These are phyloP conservation scores for Paramyrothecium sp. DNA, from an alignment of 2,329 filamentous ascomycete genomes.

Conservation along the genomic window DNA sequence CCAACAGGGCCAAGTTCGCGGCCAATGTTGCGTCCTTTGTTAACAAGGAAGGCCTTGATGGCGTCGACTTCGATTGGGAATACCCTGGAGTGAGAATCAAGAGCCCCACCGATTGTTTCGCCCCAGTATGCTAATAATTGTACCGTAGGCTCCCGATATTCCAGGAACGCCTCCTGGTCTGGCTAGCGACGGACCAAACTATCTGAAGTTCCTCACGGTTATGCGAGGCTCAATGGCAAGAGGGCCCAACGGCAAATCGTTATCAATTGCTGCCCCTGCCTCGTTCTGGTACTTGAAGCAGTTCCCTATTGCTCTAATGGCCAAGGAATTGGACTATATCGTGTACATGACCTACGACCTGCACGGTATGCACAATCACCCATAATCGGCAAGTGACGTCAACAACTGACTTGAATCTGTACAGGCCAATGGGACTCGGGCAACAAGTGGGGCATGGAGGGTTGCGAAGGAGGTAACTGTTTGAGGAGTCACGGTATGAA, in stretches of 20 bases:
- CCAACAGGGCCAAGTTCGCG: slow-evolving; percentile 32
- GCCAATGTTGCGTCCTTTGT: slow-evolving; percentile 33
- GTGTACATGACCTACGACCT: slow-evolving; percentile 24
- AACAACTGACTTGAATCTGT: not conserved
- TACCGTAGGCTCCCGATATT: slow-evolving; percentile 10
- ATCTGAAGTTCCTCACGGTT: slow-evolving; percentile 8
- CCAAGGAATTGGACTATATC: slow-evolving; percentile 19
- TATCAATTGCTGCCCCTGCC: slow-evolving; percentile 20
- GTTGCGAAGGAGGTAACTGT: not conserved
- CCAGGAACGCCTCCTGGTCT: slow-evolving; percentile 14
- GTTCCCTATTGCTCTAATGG: slow-evolving; percentile 18
- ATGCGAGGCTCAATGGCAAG: slow-evolving; percentile 1
- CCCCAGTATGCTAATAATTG: not conserved
- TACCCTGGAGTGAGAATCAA: slow-evolving; percentile 23
- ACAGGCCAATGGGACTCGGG: not conserved
- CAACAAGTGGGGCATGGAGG: not conserved
- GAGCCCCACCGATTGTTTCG: too few species aligned
- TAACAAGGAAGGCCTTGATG: slow-evolving; percentile 31
- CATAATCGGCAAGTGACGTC: not conserved
- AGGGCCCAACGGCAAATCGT: not conserved
- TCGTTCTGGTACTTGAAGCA: slow-evolving; percentile 25
- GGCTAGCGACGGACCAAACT: slow-evolving; percentile 7
- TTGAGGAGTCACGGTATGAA: not conserved
- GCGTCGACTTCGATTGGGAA: slow-evolving; percentile 41
- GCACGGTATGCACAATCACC: slow-evolving; percentile 10